A percentile compares a stretch with the other conserved stretches of the same genome.
phyloP scores from a whole-genome alignment of 345 rosid species.

The Sonneratia alba region DNA sequence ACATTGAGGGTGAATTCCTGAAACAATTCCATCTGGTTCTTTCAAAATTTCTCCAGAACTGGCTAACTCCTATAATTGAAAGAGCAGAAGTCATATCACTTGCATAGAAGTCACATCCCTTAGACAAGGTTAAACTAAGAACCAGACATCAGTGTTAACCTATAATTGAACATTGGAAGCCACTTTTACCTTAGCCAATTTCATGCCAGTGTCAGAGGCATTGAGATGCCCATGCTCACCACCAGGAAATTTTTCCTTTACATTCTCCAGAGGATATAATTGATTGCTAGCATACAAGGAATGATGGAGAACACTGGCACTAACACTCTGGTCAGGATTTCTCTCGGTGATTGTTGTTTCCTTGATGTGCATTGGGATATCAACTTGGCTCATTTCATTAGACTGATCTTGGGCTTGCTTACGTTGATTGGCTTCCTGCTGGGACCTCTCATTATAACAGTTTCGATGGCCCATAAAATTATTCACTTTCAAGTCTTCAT shows the following conservation, averaged over 20 bases:
- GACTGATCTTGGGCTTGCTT: neutral
- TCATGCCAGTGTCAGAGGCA: neutral
- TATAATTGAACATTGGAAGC: neutral
- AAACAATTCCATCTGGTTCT: neutral
- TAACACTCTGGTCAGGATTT: neutral
- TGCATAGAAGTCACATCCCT: neutral
- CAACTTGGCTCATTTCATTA: conserved; percentile 1
- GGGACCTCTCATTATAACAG: neutral
- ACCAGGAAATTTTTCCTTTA: conserved; percentile 1
- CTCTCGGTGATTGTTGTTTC: neutral
- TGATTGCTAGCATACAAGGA: neutral
- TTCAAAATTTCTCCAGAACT: conserved; percentile 4
- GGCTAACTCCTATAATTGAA: neutral
- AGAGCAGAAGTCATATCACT: neutral
- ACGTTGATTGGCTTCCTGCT: conserved; percentile 1
- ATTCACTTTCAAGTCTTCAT: neutral
- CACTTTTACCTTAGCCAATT: conserved; percentile 2
- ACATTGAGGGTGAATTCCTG: neutral
- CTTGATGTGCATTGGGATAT: conserved; percentile 5
- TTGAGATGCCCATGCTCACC: neutral
- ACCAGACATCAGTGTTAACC: neutral
- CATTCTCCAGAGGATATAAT: neutral
- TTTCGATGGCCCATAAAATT: neutral
- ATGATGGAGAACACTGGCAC: neutral
- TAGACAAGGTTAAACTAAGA: neutral